phyloP scores from a whole-genome alignment of 1,139 yeast species.

The Schwanniomyces etchellsii region DNA sequence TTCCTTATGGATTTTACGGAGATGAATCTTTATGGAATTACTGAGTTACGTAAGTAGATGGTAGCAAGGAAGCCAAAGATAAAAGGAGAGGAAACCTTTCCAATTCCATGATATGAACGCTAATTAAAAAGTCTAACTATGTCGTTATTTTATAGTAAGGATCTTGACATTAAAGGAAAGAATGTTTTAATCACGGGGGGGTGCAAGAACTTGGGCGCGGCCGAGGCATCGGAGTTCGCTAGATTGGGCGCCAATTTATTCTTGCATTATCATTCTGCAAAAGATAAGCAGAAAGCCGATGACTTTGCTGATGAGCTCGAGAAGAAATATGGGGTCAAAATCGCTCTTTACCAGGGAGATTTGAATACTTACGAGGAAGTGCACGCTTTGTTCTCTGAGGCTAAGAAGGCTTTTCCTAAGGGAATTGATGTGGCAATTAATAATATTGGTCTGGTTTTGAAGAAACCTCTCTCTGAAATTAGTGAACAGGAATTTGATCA shows the following conservation, averaged over 20 bases:
- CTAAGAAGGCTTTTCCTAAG: slow-evolving; percentile 36
- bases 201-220: slow-evolving; percentile 58
- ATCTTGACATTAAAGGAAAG: slow-evolving; percentile 34
- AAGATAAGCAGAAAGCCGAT: slow-evolving; percentile 34
- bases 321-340: slow-evolving; percentile 31
- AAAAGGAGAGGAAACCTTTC: too few species aligned
- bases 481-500: slow-evolving; percentile 49
- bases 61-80: too few species aligned
- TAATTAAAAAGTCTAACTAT: too few species aligned
- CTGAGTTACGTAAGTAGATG: too few species aligned
- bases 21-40: too few species aligned
- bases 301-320: slow-evolving; percentile 32
- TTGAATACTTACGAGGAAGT: slow-evolving; percentile 39
- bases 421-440: slow-evolving; percentile 58
- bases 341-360: slow-evolving; percentile 40
- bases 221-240: slow-evolving; percentile 54
- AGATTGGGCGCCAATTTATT: slow-evolving; percentile 49
- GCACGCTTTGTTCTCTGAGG: slow-evolving; percentile 41
- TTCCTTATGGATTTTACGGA: too few species aligned
- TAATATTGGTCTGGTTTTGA: slow-evolving; percentile 62
- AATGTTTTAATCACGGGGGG: slow-evolving; percentile 61
- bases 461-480: slow-evolving; percentile 49
- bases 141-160: slow-evolving; percentile 6
- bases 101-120: too few species aligned
- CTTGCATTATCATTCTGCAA: slow-evolving; percentile 48